Evolutionary conservation across 1,284 basidiomycete species (phyloP).

Genomic region (Moesziomyces parantarcticus): DNA sequence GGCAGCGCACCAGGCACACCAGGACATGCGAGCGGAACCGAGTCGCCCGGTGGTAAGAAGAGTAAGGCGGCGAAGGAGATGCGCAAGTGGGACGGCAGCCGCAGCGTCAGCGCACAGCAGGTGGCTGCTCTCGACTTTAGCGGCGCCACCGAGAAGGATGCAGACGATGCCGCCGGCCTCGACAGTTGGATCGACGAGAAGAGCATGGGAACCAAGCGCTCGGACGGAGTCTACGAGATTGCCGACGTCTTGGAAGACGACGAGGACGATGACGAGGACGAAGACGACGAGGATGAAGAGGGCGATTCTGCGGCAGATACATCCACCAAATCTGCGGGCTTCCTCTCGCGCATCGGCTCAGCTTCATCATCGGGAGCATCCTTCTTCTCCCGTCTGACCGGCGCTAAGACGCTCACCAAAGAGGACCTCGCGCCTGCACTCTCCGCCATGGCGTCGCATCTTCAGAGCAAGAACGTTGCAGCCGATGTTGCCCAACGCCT

Average conservation of each 20-base stretch:
- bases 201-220: slow-evolving; percentile 82
- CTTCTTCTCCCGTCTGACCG: slow-evolving; percentile 73
- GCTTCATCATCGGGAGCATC: slow-evolving; percentile 38
- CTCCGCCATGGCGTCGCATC: slow-evolving; percentile 92
- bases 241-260: slow-evolving; percentile 77
- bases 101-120: slow-evolving; percentile 80
- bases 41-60: slow-evolving; percentile 65
- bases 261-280: slow-evolving; percentile 65
- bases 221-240: slow-evolving; percentile 89
- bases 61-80: slow-evolving; percentile 79
- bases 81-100: slow-evolving; percentile 87
- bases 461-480: slow-evolving; percentile 99
- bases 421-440: slow-evolving; percentile 88
- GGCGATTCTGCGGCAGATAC: slow-evolving; percentile 30
- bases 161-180: slow-evolving; percentile 64
- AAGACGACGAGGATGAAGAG: slow-evolving; percentile 75
- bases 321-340: slow-evolving; percentile 66
- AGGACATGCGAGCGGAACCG: slow-evolving; percentile 34
- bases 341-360: slow-evolving; percentile 73
- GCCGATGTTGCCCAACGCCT: slow-evolving; percentile 93
- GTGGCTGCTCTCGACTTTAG: slow-evolving; percentile 89
- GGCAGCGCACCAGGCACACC: slow-evolving; percentile 71
- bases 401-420: slow-evolving; percentile 80
- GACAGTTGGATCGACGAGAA: slow-evolving; percentile 72
- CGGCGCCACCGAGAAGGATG: slow-evolving; percentile 73